These are phyloP conservation scores for Creolimax fragrantissima DNA, from an alignment of 78 protist species.

Conservation along the genomic window DNA sequence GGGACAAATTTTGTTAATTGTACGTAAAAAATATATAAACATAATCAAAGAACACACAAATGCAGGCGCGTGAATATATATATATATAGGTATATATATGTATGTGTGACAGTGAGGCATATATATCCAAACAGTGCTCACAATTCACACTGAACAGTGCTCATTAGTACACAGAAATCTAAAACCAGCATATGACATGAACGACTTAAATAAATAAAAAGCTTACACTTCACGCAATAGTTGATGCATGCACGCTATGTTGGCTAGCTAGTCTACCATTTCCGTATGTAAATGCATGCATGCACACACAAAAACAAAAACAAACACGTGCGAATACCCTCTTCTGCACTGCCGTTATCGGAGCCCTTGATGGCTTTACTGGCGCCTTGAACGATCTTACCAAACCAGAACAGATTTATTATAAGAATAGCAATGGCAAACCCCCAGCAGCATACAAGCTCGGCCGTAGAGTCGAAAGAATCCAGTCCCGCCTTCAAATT, in stretches of 20 bases:
- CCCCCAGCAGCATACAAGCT: not conserved
- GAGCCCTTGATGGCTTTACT: not conserved
- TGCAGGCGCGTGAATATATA: not conserved
- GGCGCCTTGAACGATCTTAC: not conserved
- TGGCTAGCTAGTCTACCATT: too few relatives aligned
- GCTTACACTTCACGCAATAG: too few relatives aligned
- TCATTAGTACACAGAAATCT: not conserved
- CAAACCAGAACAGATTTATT: not conserved
- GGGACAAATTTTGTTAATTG: too few relatives aligned
- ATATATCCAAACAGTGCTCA: not conserved
- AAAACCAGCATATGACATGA: too few relatives aligned
- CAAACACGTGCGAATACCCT: not conserved
- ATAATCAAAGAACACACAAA: too few relatives aligned
- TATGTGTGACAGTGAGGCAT: not conserved
- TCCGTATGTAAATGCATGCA: not conserved
- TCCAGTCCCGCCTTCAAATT: not conserved
- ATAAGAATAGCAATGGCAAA: not conserved
- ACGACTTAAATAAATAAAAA: too few relatives aligned
- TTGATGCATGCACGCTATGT: too few relatives aligned
- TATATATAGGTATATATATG: not conserved
- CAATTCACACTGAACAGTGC: too few relatives aligned
- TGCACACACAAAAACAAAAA: not conserved
- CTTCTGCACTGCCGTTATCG: not conserved
- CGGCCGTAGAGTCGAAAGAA: not conserved
- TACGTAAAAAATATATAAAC: too few relatives aligned